A percentile compares a stretch with the other conserved stretches of the same genome.
Evolutionary conservation across 176 grass and related monocot genomes (phyloP).

Genomic region (Zizania latifolia): DNA sequence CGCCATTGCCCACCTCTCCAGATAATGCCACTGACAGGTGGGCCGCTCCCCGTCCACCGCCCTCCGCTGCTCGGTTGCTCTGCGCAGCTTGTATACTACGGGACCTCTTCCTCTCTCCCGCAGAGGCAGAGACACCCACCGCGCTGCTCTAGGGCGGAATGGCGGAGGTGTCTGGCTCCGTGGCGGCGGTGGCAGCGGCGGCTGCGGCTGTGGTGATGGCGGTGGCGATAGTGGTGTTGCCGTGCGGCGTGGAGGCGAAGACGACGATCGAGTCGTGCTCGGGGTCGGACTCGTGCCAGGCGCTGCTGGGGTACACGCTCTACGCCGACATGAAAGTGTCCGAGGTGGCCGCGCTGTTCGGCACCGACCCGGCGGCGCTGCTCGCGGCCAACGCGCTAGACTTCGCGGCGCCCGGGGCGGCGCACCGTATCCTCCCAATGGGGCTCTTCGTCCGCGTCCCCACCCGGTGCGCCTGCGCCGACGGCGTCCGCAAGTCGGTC

Average conservation of each 20-base stretch:
- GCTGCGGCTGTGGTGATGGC: too few species aligned
- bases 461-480: conserved; percentile 60
- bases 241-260: conserved; percentile 30
- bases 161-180: background rate
- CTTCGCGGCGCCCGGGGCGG: conserved; percentile 46
- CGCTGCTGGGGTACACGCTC: conserved; percentile 85
- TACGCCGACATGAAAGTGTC: conserved; percentile 94
- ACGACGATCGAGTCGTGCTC: conserved; percentile 91
- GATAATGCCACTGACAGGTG: background rate
- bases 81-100: too few species aligned
- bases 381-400: conserved; percentile 70
- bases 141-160: conserved; percentile 13
- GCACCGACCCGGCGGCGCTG: conserved; percentile 37
- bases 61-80: too few species aligned
- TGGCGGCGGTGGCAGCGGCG: background rate
- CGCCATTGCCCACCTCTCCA: too few species aligned
- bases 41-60: too few species aligned
- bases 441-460: conserved; percentile 80
- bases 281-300: conserved; percentile 59
- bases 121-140: background rate
- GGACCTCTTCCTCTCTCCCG: too few species aligned
- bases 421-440: conserved; percentile 67
- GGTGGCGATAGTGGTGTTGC: background rate
- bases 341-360: conserved; percentile 79
- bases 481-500: conserved; percentile 78